phyloP scores from a whole-genome alignment of 2,329 filamentous ascomycete species.

The Biscogniauxia marginata region DNA sequence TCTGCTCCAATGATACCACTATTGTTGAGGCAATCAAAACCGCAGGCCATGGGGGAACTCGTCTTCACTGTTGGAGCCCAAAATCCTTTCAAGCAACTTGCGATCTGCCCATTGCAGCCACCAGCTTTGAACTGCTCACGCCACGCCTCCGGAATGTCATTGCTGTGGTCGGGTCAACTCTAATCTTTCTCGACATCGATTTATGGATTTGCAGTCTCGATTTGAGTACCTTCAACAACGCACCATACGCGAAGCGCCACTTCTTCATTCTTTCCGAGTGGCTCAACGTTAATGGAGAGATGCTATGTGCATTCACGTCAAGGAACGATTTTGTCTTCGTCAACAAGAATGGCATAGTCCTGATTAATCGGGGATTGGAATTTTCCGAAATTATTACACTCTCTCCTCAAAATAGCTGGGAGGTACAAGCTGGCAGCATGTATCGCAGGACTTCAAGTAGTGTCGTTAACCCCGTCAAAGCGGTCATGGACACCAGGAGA shows the following conservation, averaged over 20 bases:
- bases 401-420: slow-evolving; percentile 11
- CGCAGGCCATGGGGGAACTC: slow-evolving; percentile 6
- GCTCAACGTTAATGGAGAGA: slow-evolving; percentile 14
- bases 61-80: slow-evolving; percentile 10
- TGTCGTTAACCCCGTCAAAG: not conserved
- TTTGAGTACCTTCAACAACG: slow-evolving; percentile 11
- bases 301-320: slow-evolving; percentile 12
- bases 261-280: slow-evolving; percentile 19
- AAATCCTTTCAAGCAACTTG: slow-evolving; percentile 3
- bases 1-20: slow-evolving; percentile 4
- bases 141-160: slow-evolving; percentile 9
- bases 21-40: slow-evolving; percentile 9
- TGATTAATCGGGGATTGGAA: slow-evolving; percentile 12
- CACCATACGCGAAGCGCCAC: slow-evolving; percentile 15
- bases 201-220: slow-evolving; percentile 18
- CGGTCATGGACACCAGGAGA: not conserved
- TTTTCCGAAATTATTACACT: slow-evolving; percentile 17
- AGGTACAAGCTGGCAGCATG: slow-evolving; percentile 17
- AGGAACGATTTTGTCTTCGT: slow-evolving; percentile 15
- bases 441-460: slow-evolving; percentile 13
- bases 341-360: slow-evolving; percentile 11
- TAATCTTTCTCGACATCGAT: slow-evolving; percentile 15
- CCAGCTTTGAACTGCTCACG: slow-evolving; percentile 7
- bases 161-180: slow-evolving; percentile 13
- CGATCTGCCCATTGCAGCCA: not conserved